Conservation (phyloP, 129 eudicot genomes). For the Arctium minus region DNA sequence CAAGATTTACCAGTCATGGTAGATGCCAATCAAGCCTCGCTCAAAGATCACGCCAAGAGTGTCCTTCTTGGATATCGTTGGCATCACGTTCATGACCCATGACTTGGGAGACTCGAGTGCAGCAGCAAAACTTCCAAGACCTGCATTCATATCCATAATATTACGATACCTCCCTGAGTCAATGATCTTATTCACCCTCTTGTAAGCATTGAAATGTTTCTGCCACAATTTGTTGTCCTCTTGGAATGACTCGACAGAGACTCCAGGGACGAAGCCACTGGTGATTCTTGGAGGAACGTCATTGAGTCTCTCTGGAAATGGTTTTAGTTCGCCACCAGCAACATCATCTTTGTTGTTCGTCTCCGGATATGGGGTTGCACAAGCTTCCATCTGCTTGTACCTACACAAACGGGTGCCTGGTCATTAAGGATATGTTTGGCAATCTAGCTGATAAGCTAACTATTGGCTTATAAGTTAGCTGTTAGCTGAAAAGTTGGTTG, state of each 20-base stretch:
- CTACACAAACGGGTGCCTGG: conserved; percentile 14
- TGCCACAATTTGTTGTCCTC: conserved; percentile 57
- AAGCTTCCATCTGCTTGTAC: conserved; percentile 64
- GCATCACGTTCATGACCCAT: conserved; percentile 78
- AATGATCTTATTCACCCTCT: conserved; percentile 55
- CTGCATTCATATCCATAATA: conserved; percentile 75
- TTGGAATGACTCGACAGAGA: conserved; percentile 44
- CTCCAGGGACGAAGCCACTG: conserved; percentile 51
- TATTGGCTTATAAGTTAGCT: too few relatives aligned
- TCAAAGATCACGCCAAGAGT: conserved; percentile 57
- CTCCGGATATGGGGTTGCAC: conserved; percentile 50
- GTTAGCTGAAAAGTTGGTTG: too few relatives aligned
- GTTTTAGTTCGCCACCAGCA: conserved; percentile 57
- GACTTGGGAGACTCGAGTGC: conserved; percentile 52
- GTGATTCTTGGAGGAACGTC: conserved; percentile 50
- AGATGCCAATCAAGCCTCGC: conserved; percentile 63
- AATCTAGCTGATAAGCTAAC: not conserved
- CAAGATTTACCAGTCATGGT: conserved; percentile 56
- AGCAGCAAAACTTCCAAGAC: conserved; percentile 73
- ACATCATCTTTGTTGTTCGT: conserved; percentile 42
- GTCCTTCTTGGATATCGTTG: conserved; percentile 50
- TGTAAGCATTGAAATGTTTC: conserved; percentile 59
- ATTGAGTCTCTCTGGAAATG: conserved; percentile 56
- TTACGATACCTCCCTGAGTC: conserved; percentile 65
- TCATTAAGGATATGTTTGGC: not conserved